phyloP scores from a whole-genome alignment of 805 yeast species.

The Yueomyces sp. region DNA sequence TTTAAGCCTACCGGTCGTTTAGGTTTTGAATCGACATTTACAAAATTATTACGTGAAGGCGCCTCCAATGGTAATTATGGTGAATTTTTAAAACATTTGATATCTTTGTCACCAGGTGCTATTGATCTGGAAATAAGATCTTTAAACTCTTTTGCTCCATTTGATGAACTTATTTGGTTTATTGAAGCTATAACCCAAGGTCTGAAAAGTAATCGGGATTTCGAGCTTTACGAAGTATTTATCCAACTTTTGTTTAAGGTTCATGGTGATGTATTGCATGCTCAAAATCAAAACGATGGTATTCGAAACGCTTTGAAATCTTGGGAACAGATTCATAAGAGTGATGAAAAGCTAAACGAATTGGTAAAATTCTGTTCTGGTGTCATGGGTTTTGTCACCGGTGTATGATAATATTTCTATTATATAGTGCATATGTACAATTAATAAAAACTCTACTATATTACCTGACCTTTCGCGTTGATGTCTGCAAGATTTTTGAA shows the following conservation, averaged over 20 bases:
- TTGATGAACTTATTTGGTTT: constrained; percentile 50
- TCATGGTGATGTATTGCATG: constrained; percentile 69
- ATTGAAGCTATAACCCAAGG: constrained; percentile 56
- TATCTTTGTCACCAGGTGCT: constrained; percentile 55
- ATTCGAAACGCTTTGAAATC: constrained; percentile 32
- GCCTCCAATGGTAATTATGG: constrained; percentile 27
- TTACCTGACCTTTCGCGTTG: neutral
- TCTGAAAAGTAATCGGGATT: constrained; percentile 39
- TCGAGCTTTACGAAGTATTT: constrained; percentile 73
- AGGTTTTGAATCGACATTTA: constrained; percentile 63
- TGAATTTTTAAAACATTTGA: constrained; percentile 41
- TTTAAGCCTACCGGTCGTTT: constrained; percentile 21
- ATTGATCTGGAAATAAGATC: constrained; percentile 84
- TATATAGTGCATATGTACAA: too few species aligned
- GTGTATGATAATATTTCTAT: neutral
- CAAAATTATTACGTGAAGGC: constrained; percentile 47
- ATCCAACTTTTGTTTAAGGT: constrained; percentile 57
- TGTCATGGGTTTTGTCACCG: constrained; percentile 46
- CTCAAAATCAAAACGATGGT: constrained; percentile 24
- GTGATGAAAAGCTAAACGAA: constrained; percentile 43
- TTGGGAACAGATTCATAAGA: constrained; percentile 36
- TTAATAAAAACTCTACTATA: too few species aligned
- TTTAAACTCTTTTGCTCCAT: constrained; percentile 51
- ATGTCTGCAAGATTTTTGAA: neutral
- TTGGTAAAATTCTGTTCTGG: constrained; percentile 72